Evolutionary conservation across 495 filamentous ascomycete species (phyloP), one percentile per base, ranked within the genome.

Genomic region (Penicillium arizonense): DNA sequence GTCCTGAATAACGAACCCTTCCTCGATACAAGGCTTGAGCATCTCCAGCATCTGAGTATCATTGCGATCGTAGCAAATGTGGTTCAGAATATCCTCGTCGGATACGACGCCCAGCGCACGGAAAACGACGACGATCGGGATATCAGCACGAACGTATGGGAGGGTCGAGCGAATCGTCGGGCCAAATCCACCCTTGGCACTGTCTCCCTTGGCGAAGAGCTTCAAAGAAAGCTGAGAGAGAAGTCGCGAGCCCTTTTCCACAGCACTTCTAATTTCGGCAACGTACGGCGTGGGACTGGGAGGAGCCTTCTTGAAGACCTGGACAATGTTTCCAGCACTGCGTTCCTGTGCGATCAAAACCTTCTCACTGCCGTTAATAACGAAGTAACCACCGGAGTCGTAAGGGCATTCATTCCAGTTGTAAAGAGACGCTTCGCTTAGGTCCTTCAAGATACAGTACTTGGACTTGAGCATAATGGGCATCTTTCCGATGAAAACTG

Each of bases 311-410:
- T 95, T 92, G 82, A 97, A 99, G 16, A 99, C 91, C 72, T 97
- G 93, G 7, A 97, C 92, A 38, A 97, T 97, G 61, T 97, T 99
- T 61, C 92, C 95, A 14, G 95, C 95, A 59, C 90, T 96, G 23
- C 94, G 86, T 69, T 99, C 94, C 69, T 99, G 94, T 1, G 95
- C 95, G 54, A 99, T 97, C 53, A 99, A 70, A 18, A 99, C 94
- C 80, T 99, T 99, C 68, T 99, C 94, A 67, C 89, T 94, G n/a
- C 94, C 94, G 72, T 97, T 99, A 74, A 99, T 97, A 54, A 99
- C 87, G 69, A 99, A 99, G 59, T 99, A 99, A 50, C 94, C 94
- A 43, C 94, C 94, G 57, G 94, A 93, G 63, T 99, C 94, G 68
- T 96, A 97, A 0, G 95, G 94, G 50, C 94, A 99, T 71, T 99